A percentile compares a stretch with the other conserved stretches of the same genome.
phyloP scores from a whole-genome alignment of 345 rosid genomes.

The Lepidium sativum region DNA sequence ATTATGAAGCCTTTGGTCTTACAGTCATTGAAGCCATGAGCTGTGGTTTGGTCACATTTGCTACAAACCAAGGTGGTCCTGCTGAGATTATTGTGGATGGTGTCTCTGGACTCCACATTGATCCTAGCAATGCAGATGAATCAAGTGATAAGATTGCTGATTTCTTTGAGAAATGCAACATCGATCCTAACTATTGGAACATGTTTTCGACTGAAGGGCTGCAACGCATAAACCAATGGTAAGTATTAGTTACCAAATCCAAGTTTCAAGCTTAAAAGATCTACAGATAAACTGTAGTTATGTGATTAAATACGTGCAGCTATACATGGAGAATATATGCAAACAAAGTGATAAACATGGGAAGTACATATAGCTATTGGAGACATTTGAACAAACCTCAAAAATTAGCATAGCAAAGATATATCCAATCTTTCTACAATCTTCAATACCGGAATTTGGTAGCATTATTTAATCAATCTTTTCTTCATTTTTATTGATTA shows the following conservation, averaged over 20 bases:
- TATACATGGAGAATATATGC: slow-evolving; percentile 97
- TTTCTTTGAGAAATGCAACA: slow-evolving; percentile 61
- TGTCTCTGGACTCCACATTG: slow-evolving; percentile 69
- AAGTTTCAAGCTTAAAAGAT: neutral
- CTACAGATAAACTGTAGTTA: no score
- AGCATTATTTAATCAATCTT: neutral
- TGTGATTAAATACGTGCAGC: slow-evolving; percentile 31
- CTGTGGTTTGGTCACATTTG: slow-evolving; percentile 73
- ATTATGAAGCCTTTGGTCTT: slow-evolving; percentile 76
- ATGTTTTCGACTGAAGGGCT: slow-evolving; percentile 48
- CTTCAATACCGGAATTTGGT: slow-evolving; percentile 63
- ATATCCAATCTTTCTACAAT: slow-evolving; percentile 67
- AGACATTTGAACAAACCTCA: slow-evolving; percentile 56
- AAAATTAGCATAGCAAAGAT: slow-evolving; percentile 77
- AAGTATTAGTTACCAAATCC: neutral
- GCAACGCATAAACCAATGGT: slow-evolving; percentile 80
- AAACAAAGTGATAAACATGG: slow-evolving; percentile 67
- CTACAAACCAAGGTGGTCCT: slow-evolving; percentile 78
- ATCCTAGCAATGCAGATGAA: slow-evolving; percentile 64
- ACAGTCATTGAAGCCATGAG: slow-evolving; percentile 86
- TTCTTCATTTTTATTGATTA: neutral
- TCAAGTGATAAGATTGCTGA: slow-evolving; percentile 60
- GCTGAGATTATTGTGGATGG: slow-evolving; percentile 80
- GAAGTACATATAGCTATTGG: slow-evolving; percentile 61
- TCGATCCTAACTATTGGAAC: slow-evolving; percentile 47